A percentile compares a stretch with the other conserved stretches of the same genome.
Evolutionary conservation across 495 filamentous ascomycete genomes (phyloP).

Genomic region (Neurospora cerealis): DNA sequence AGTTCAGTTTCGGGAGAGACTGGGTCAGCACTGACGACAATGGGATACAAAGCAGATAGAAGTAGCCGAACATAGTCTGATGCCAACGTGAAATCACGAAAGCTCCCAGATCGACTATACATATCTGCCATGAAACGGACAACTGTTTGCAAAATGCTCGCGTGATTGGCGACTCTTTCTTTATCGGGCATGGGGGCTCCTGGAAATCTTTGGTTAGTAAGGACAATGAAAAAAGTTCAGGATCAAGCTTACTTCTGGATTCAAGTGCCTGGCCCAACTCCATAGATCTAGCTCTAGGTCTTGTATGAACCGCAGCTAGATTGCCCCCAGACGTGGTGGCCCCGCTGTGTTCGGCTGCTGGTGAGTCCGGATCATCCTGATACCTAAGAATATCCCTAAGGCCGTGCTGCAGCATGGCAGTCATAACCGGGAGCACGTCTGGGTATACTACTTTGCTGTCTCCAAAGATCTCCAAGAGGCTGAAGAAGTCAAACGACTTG

Average conservation of each 20-base stretch:
- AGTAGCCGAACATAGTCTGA: slow-evolving; percentile 73
- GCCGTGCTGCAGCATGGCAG: slow-evolving; percentile 80
- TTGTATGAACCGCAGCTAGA: slow-evolving; percentile 17
- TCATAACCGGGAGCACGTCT: slow-evolving; percentile 70
- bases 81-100: slow-evolving; percentile 68
- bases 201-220: slow-evolving; percentile 12
- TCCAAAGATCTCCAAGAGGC: slow-evolving; percentile 62
- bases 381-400: slow-evolving; percentile 55
- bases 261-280: slow-evolving; percentile 40
- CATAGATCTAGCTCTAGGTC: slow-evolving; percentile 37
- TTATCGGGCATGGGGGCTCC: slow-evolving; percentile 28
- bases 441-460: slow-evolving; percentile 59
- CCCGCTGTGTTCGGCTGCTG: slow-evolving; percentile 18
- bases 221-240: not conserved
- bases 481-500: slow-evolving; percentile 60
- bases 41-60: slow-evolving; percentile 69
- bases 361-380: slow-evolving; percentile 48
- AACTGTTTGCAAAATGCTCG: slow-evolving; percentile 55
- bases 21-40: slow-evolving; percentile 72
- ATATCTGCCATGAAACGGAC: slow-evolving; percentile 71
- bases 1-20: slow-evolving; percentile 76
- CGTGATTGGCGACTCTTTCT: slow-evolving; percentile 41
- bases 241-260: slow-evolving; percentile 33
- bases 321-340: slow-evolving; percentile 7
- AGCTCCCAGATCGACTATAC: slow-evolving; percentile 58